Conservation (phyloP, 2,329 filamentous ascomycete species). For the Penicillium sp. region DNA sequence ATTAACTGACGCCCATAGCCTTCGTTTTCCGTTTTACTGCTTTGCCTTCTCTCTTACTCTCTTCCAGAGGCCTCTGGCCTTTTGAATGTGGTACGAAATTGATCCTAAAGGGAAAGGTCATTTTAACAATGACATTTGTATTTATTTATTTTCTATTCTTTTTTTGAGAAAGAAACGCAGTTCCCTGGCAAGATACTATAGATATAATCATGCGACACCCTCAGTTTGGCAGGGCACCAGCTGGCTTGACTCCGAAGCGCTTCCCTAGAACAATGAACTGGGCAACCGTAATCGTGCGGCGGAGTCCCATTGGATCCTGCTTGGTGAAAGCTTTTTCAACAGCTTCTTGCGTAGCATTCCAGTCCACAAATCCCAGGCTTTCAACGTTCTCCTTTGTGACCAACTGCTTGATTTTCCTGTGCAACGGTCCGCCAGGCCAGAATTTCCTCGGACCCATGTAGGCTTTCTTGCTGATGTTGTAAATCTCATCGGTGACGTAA, state of each 20-base stretch:
- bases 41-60: too few relatives aligned
- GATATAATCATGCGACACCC: not conserved
- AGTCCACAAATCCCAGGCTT: slow-evolving; percentile 35
- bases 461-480: slow-evolving; percentile 43
- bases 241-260: not conserved
- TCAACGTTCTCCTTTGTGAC: slow-evolving; percentile 34
- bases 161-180: too few relatives aligned
- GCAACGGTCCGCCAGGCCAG: slow-evolving; percentile 38
- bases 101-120: too few relatives aligned
- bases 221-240: not conserved
- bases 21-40: too few relatives aligned
- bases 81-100: too few relatives aligned
- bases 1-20: too few relatives aligned
- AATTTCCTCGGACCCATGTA: slow-evolving; percentile 41
- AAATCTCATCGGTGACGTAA: slow-evolving; percentile 47
- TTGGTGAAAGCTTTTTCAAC: not conserved
- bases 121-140: too few relatives aligned
- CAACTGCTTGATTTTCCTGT: slow-evolving; percentile 24
- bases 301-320: not conserved
- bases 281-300: not conserved
- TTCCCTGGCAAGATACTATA: not conserved
- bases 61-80: too few relatives aligned
- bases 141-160: too few relatives aligned
- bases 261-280: not conserved
- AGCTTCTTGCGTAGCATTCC: not conserved